Conservation (phyloP, 306 rosid genomes). For the Medicago lupulina region DNA sequence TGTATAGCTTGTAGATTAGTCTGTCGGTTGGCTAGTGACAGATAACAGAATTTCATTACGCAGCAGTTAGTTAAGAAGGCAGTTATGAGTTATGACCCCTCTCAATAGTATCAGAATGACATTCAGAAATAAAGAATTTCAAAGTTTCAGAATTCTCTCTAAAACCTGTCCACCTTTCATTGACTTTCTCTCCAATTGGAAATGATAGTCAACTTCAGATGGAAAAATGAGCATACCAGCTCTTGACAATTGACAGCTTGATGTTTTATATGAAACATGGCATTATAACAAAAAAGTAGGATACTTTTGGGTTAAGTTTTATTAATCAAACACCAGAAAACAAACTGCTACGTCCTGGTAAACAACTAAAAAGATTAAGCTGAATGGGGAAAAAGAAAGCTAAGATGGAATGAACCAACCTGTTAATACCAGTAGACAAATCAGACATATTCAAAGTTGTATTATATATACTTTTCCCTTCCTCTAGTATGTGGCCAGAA, state of each 20-base stretch:
- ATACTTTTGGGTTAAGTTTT: constrained; percentile 26
- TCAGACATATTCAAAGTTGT: constrained; percentile 95
- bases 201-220: constrained; percentile 14
- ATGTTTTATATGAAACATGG: constrained; percentile 22
- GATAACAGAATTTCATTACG: not conserved
- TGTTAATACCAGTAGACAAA: constrained; percentile 83
- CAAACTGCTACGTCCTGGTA: constrained; percentile 3
- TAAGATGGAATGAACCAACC: constrained; percentile 52
- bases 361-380: constrained; percentile 25
- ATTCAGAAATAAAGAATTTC: constrained; percentile 5
- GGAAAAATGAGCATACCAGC: constrained; percentile 20
- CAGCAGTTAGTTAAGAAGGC: constrained; percentile 13
- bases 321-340: constrained; percentile 30
- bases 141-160: not conserved
- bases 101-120: not conserved
- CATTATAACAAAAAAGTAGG: constrained; percentile 35
- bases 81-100: not conserved
- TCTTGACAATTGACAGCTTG: constrained; percentile 3
- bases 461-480: constrained; percentile 82
- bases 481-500: constrained; percentile 92
- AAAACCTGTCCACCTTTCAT: not conserved
- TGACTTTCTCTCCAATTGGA: constrained; percentile 9
- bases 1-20: constrained; percentile 19
- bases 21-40: not conserved
- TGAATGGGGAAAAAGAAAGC: constrained; percentile 31